These are phyloP conservation scores for Panellus pusillus DNA, from an alignment of 768 basidiomycete species.

Conservation along the genomic window DNA sequence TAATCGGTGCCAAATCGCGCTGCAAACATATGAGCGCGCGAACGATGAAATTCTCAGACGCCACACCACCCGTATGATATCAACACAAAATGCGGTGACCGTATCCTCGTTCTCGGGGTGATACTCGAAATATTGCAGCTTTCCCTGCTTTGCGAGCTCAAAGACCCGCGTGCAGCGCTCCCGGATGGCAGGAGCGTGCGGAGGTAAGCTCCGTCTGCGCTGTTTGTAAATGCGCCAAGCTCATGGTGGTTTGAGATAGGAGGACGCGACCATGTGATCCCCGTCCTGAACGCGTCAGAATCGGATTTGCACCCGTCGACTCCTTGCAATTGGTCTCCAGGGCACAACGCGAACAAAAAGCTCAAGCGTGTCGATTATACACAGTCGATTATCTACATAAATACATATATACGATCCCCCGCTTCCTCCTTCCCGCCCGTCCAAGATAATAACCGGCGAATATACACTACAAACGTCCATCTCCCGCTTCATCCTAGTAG, in stretches of 20 bases:
- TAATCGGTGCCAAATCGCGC: slow-evolving; percentile 81
- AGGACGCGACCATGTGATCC: not conserved
- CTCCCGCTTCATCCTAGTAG: too few species aligned
- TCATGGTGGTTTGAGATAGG: too few species aligned
- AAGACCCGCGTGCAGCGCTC: slow-evolving; percentile 80
- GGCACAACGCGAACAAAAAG: too few species aligned
- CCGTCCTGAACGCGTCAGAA: too few species aligned
- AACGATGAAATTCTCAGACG: not conserved
- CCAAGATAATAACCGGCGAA: too few species aligned
- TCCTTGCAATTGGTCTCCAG: too few species aligned
- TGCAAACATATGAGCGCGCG: slow-evolving; percentile 27
- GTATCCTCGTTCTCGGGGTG: slow-evolving; percentile 71
- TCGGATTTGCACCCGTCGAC: too few species aligned
- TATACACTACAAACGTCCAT: too few species aligned
- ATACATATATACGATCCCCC: too few species aligned
- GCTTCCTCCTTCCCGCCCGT: too few species aligned
- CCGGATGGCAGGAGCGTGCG: slow-evolving; percentile 86
- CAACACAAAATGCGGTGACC: slow-evolving; percentile 72
- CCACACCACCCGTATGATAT: slow-evolving; percentile 68
- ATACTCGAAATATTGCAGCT: slow-evolving; percentile 85
- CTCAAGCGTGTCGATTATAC: too few species aligned
- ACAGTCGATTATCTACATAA: too few species aligned
- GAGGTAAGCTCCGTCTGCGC: slow-evolving; percentile 60
- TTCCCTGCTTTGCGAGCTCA: slow-evolving; percentile 69
- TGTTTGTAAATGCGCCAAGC: slow-evolving; percentile 29